Conservation (phyloP, 2,329 filamentous ascomycete species). For the Nectriaceae sp. region DNA sequence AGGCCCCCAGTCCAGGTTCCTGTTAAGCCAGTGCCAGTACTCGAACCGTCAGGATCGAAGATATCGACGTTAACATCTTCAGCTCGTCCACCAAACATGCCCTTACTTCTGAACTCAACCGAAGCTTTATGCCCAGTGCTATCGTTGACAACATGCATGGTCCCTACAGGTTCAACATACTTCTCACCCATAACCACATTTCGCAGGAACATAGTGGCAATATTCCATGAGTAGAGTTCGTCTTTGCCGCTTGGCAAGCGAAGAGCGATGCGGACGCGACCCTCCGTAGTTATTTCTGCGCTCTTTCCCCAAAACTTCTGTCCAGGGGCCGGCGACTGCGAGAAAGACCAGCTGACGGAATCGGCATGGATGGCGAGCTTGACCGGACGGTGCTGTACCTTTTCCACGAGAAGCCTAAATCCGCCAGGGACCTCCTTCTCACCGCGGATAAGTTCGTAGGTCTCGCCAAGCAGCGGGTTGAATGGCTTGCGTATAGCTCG, state of each 20-base stretch:
- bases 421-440: slow-evolving; percentile 72
- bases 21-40: slow-evolving; percentile 66
- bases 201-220: slow-evolving; percentile 86
- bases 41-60: slow-evolving; percentile 65
- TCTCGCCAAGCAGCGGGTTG: slow-evolving; percentile 95
- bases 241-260: slow-evolving; percentile 65
- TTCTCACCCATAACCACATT: slow-evolving; percentile 99
- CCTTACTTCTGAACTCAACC: slow-evolving; percentile 91
- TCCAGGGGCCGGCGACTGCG: slow-evolving; percentile 82
- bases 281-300: slow-evolving; percentile 90
- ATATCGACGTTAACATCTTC: slow-evolving; percentile 85
- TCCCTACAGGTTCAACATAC: slow-evolving; percentile 92
- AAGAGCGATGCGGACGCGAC: slow-evolving; percentile 76
- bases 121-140: slow-evolving; percentile 78
- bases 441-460: slow-evolving; percentile 86
- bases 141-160: slow-evolving; percentile 84
- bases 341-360: slow-evolving; percentile 78
- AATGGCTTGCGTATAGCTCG: slow-evolving; percentile 94
- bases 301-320: slow-evolving; percentile 99
- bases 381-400: slow-evolving; percentile 90
- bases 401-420: slow-evolving; percentile 91
- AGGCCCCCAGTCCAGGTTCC: slow-evolving; percentile 87
- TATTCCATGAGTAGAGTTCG: slow-evolving; percentile 85
- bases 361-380: slow-evolving; percentile 94
- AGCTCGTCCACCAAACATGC: slow-evolving; percentile 93